Base-by-base conservation (phyloP, 495 filamentous ascomycete species). In the Daldinia loculata region DNA sequence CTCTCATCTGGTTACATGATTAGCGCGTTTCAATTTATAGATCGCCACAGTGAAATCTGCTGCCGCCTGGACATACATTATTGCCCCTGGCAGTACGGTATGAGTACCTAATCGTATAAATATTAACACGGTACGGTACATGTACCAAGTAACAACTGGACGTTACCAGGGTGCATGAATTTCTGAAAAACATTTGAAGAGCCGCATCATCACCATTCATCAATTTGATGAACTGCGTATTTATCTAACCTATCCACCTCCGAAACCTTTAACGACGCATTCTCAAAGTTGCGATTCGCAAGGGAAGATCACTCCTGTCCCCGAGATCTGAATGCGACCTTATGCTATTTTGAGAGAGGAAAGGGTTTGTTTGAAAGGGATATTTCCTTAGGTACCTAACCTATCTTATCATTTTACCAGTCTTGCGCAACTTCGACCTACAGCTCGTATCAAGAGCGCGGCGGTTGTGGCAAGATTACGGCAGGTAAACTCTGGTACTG, bases 161-260 rank as follows among this genome's bases (percentile, higher is more conserved):
- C 12, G 50, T 12, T 58, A 27, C 29, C 24, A 36, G 38, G 58
- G 11, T 41, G 19, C 30, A 57, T 57, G 41, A 57, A 38, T 57
- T 57, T 57, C 55, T 26, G 24, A 57, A 57, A 57, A 38, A 34
- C 55, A 57, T 57, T 60, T 11, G 30, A 61, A 66, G 67, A 70
- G 67, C 67, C 67, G 56, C 67, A 70, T 59, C 63, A 64, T 69
- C 61, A 60, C 48, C 26, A 69, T 55, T 53, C 50, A 53, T 30
- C 50, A 53, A 53, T 53, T 53, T 53, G 50, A 53, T 53, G 50
- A 27, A n/a, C 22, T 51, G 15, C 45, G 12, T 41, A 41, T 24
- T 8, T 24, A 24, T 22, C 14, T 14, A 24, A 30, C 26, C 50
- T 53, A 30, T 26, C 50, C 50, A 53, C 50, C 26, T 7, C 50